Base-by-base conservation (phyloP, 441 rosid genomes). In the Aleurites moluccanus region DNA sequence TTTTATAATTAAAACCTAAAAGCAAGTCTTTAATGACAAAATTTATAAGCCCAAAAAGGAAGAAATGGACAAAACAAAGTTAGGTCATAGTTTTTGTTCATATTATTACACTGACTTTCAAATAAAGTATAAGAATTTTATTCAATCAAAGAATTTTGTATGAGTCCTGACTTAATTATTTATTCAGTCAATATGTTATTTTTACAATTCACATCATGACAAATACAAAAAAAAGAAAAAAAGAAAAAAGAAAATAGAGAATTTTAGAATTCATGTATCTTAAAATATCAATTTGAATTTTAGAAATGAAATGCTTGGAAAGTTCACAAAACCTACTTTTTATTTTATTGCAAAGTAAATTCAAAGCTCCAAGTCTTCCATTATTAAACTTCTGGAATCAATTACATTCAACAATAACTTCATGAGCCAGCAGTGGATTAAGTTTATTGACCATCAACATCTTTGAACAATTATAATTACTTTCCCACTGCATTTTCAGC, bases 391-490 rank as follows among this genome's bases (percentile, higher is more conserved):
- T 57, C 62, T 25, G 15, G 30, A 59, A 23, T 59, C 52, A 47
- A 47, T 42, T 42, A 42, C 47, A 56, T 56, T n/a, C 30, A n/a
- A 56, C 27, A 56, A 25, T n/a, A 23, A 1, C 25, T 25, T n/a
- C 23, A 9, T 0, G 11, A 42, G 47, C 8, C 47, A 25, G 47
- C 47, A 7, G 47, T 42, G 61, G 10, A 56, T 21, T 21, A 56
- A 56, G n/a, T 56, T n/a, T 3, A 35, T 61, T 61, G 65, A 61
- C 65, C 65, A 61, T 61, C 65, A 61, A 61, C 65, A n/a, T 35
- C 33, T 27, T 27, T 61, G 20, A 61, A 61, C 33, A 27, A n/a
- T n/a, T n/a, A n/a, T n/a, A n/a, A n/a, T n/a, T n/a, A n/a, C n/a
- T 42, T 42, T 61, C 21, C 9, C 25, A 20, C 3, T 57, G 18